Evolutionary conservation across 805 yeast species (phyloP), one percentile per base, ranked within the genome.

Genomic region (Suhomyces sp.): DNA sequence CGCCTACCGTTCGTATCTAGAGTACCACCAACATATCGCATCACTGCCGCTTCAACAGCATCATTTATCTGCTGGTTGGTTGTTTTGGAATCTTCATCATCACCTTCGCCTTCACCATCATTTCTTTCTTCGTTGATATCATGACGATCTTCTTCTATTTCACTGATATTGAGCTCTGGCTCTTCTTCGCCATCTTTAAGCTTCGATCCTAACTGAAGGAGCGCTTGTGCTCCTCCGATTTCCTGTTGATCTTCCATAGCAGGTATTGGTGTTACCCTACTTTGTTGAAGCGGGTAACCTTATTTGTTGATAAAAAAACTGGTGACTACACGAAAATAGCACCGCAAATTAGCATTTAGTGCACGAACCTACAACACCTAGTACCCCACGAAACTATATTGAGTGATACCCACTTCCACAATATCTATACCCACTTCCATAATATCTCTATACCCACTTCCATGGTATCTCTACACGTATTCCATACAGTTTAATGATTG

Each of bases 31-130:
- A 86, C 93, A 58, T 81, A 81, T 50, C 81, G 78, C 81, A 87
- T 76, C 15, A 87, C 91, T 0, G 91, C 94, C 15, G 87, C 94
- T 60, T 86, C 94, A 2, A 86, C 94, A 12, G 81, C 83, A 52
- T 75, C 79, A 47, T 70, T 75, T 29, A 75, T 61, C 57, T 72
- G 77, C 53, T 73, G 76, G 54, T 67, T 67, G 12, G 68, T 65
- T 8, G 67, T 66, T 39, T 68, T 68, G 15, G 63, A 60, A n/a
- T 58, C 57, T 21, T 53, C 55, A 9, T 44, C 55, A 10, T 55
- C 53, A 2, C 31, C 47, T 12, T 39, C 41, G 7, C 40, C 52
- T 12, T 40, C 44, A 2, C 33, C 31, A 21, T 41, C 39, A 15
- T 22, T 17, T 1, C 19, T 41, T 8, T 20, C 33, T 4, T 12